Base-by-base conservation (phyloP, 1,284 basidiomycete genomes). In the Cystobasidium pallidum region DNA sequence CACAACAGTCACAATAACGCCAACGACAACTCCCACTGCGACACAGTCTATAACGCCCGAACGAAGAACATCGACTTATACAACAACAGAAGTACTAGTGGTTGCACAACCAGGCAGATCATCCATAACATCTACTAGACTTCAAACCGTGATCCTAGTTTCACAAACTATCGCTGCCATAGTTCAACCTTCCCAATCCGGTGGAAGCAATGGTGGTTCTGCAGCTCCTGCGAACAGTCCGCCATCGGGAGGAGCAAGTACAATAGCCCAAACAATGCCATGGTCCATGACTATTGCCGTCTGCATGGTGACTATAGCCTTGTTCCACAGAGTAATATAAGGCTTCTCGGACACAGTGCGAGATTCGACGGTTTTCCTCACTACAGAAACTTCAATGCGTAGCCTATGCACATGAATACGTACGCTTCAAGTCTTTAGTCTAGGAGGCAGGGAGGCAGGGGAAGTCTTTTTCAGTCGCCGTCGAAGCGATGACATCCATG, bases 141-240 rank as follows among this genome's bases (percentile, higher is more conserved):
- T 63, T 51, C 68, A 71, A 47, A 71, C 68, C 30, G 68, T 71
- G 17, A 54, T 71, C 36, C 55, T 59, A n/a, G 51, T 71, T 13
- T 54, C 59, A 2, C 68, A 57, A 10, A 59, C 67, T 34, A 61
- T 70, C 8, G 67, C 58, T 24, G 67, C 55, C 13, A 61, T 70
- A 1, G 67, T 70, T 2, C 32, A 39, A 43, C 41, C 67, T 41
- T 47, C 39, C 10, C 41, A 64, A 28, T 21, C 43, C 51, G 47
- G 45, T 19, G 26, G 24, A n/a, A 26, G n/a, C 7, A 30, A 30
- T 54, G 51, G 51, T 54, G 51, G 51, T 13, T 45, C 43, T 24
- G 3, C 49, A 3, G 49, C 49, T 51, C 49, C 49, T n/a, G n/a
- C n/a, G n/a, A n/a, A n/a, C 8, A 34, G 24, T 58, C 11, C 28